These are phyloP conservation scores for Podospora conica DNA, from an alignment of 495 filamentous ascomycete species.

Conservation along the genomic window DNA sequence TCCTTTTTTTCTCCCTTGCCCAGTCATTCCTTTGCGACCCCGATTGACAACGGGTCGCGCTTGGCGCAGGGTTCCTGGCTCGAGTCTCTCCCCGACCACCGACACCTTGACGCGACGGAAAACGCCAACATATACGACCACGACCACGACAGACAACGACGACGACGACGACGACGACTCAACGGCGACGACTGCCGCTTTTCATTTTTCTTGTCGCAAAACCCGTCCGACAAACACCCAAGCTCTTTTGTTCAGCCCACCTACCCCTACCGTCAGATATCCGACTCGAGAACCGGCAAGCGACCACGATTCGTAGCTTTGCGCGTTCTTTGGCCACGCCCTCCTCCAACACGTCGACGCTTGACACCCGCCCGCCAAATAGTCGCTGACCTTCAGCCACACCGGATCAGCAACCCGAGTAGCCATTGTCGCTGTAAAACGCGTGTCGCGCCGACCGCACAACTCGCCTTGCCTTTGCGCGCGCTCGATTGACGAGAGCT, in stretches of 20 bases:
- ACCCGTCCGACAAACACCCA: background rate
- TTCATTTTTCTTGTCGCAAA: constrained; percentile 6
- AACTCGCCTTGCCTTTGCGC: background rate
- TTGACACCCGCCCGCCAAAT: too few relatives aligned
- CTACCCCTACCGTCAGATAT: background rate
- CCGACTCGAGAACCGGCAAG: background rate
- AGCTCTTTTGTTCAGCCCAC: background rate
- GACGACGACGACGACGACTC: background rate
- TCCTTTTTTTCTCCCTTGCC: constrained; percentile 20
- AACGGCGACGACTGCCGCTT: constrained; percentile 5
- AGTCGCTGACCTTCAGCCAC: background rate
- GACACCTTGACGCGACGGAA: constrained; percentile 5
- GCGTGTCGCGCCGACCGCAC: background rate
- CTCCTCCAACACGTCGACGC: background rate
- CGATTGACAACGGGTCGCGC: constrained; percentile 25
- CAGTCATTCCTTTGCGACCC: constrained; percentile 33
- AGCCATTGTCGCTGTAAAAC: background rate
- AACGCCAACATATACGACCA: constrained; percentile 4
- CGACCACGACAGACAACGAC: background rate
- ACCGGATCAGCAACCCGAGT: background rate
- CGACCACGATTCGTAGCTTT: background rate
- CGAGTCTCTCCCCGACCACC: constrained; percentile 4
- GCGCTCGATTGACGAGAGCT: background rate
- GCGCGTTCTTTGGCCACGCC: background rate
- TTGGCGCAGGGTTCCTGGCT: constrained; percentile 27